Base-by-base conservation (phyloP, 768 basidiomycete species). In the Mycena venus region DNA sequence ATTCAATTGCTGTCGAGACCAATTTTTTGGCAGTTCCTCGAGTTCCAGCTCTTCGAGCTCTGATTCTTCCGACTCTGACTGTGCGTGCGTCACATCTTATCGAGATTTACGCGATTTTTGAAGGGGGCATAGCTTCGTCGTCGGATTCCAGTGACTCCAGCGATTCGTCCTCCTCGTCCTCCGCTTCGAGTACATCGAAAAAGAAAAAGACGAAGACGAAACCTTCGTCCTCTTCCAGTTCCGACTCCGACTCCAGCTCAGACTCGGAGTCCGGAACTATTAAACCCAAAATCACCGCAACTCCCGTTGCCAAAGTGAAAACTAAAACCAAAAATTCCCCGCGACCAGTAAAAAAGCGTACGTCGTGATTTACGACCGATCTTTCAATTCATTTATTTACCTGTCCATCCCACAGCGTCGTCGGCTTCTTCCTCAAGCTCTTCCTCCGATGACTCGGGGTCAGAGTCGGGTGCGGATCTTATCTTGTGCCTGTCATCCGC, bases 381-480 rank as follows among this genome's bases (percentile, higher is more conserved):
- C 27, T 15, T 32, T 53, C 21, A 31, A 53, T 66, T 4, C 56
- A 17, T 40, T 17, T 23, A 72, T 17, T 9, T 47, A 34, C 10
- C 15, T 6, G 23, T 60, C 38, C 42, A 32, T n/a, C 25, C 40
- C 19, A 31, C n/a, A 49, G 62, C 62, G 36, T 53, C 60, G 38
- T 68, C 61, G 44, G 29, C 58, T n/a, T 70, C 72, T 2, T 75
- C 73, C 67, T 78, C 76, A 23, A 66, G 74, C 58, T 83, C 83
- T 4, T 81, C 80, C 12, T 81, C 79, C 34, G 76, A 73, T 65
- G 82, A 82, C 58, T 84, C 84, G 21, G 75, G 77, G 38, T 80
- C 82, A 23, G 81, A 82, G 42, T 84, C 83, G 59, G 83, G 80
- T 82, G 65, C 68, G 70, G 42, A 32, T 40, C 21, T n/a, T 59